Evolutionary conservation across 2,329 filamentous ascomycete genomes (phyloP), one percentile per base, ranked within the genome.

Genomic region (Trichocomaceae sp.): DNA sequence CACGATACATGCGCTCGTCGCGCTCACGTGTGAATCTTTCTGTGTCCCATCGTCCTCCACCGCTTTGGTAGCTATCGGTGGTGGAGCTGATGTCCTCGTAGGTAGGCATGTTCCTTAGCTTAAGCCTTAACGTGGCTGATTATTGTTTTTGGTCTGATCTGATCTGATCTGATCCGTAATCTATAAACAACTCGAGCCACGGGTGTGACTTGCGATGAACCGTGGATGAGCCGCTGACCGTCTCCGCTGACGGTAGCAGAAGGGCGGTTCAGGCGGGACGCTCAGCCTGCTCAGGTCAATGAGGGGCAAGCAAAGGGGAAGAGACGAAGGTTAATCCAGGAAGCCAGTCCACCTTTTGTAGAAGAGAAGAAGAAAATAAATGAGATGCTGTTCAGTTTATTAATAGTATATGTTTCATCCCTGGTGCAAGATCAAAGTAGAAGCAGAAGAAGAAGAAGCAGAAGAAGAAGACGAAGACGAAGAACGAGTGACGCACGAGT

Each of bases 11-110:
- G 47, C 73, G 73, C 51, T 73, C 69, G 47, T 72, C 70, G 49
- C 72, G 71, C 60, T 77, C 74, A 59, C 70, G 71, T 35, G 68
- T 61, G 58, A 74, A 74, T 53, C 72, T 69, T 41, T 72, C 71
- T 23, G 68, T 57, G 58, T 75, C 71, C 69, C 72, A 73, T 57
- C 72, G 66, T 29, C 61, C 59, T 19, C 63, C 60, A 13, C 61
- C 62, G 33, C 56, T 57, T 8, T 69, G 68, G 46, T 53, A 26
- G 52, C 52, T 57, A 19, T 47, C 47, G 13, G 51, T 55, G 17
- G 56, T 31, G 37, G 69, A 72, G 54, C 66, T 65, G 46, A 66
- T 66, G 37, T 73, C 70, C 49, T 68, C 64, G 47, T 57, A 49
- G 60, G 70, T 68, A 41, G 69, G 70, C 70, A 73, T 73, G 31